These are phyloP conservation scores for Phyllachora maydis DNA, from an alignment of 2,329 filamentous ascomycete species.

Conservation along the genomic window DNA sequence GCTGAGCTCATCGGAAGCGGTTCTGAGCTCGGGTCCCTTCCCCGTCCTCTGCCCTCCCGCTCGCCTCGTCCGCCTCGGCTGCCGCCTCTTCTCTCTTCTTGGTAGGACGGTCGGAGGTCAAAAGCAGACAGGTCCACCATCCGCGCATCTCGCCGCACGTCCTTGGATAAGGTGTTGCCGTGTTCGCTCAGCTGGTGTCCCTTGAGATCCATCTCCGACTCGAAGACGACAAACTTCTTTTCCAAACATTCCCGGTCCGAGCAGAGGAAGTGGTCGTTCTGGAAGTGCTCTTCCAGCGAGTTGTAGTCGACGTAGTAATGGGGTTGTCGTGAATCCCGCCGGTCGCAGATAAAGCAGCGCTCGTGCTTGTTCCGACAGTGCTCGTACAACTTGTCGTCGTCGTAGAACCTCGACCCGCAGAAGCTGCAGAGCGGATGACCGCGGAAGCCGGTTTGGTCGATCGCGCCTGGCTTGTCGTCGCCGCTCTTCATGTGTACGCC, in stretches of 20 bases:
- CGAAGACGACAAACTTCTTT: constrained; percentile 96
- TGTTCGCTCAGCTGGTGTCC: constrained; percentile 79
- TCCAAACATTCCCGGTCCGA: constrained; percentile 73
- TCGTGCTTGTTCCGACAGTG: constrained; percentile 93
- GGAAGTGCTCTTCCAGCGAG: constrained; percentile 69
- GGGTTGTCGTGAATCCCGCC: constrained; percentile 45
- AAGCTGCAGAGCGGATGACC: constrained; percentile 91
- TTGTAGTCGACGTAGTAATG: constrained; percentile 88
- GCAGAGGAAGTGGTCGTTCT: constrained; percentile 72
- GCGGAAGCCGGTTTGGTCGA: constrained; percentile 88
- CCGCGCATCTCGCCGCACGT: constrained; percentile 63
- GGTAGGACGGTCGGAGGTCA: constrained; percentile 55
- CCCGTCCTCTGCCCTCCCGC: constrained; percentile 31
- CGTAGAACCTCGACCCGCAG: constrained; percentile 82
- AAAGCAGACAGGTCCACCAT: constrained; percentile 77
- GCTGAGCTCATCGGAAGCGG: constrained; percentile 55
- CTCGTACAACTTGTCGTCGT: constrained; percentile 81
- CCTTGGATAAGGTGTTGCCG: constrained; percentile 60
- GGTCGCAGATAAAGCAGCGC: constrained; percentile 83
- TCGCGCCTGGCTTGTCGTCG: constrained; percentile 73
- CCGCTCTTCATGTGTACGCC: constrained; percentile 77
- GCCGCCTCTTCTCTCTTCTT: constrained; percentile 31
- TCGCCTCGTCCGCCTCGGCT: constrained; percentile 12
- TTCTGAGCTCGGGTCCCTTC: constrained; percentile 75
- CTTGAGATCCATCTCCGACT: constrained; percentile 84